Evolutionary conservation across 805 yeast species (phyloP), one percentile per base, ranked within the genome.

Genomic region (Hemisphaericaspora nanyangensis): DNA sequence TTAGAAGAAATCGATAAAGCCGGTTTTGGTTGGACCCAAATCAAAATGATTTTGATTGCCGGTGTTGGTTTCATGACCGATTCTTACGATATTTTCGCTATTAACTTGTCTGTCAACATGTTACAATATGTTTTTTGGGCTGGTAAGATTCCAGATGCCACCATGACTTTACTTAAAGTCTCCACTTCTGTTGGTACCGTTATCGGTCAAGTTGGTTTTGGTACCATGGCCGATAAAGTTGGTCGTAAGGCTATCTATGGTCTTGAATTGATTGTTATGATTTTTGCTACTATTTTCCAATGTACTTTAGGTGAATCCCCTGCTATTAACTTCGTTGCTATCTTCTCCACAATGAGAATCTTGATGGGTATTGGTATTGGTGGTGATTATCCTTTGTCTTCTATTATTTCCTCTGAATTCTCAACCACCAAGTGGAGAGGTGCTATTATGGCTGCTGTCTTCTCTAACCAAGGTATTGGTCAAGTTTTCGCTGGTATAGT

Each of bases 401-500:
- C 95, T n/a, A 83, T 88, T 61, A 88, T 88, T 49, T 83, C 95
- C 7, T 82, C 96, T 42, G 96, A 88, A 72, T 88, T 88, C 56
- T 77, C 96, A 19, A 86, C 96, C 43, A 88, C 96, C 50, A 87
- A 85, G 65, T 88, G 95, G 95, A 85, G 96, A 80, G 96, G 96
- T 76, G 95, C 96, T 49, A 87, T 87, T 54, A 88, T 88, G 95
- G 89, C 86, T 58, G 95, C 96, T 20, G 96, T 88, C 41, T 90
- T 90, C 65, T 91, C 96, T 42, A 89, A 89, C 73, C 97, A 90
- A 71, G 97, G 96, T 66, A 79, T 93, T 81, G 97, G 97, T 64
- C 96, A 90, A 72, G 76, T 89, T 45, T 57, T 80, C 15, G 95
- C 88, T 44, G 95, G 91, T 78, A 72, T 88, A 49, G 85, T 88